Conservation (phyloP, 139 green algal genomes). For the Protoeuglena noctilucae region DNA sequence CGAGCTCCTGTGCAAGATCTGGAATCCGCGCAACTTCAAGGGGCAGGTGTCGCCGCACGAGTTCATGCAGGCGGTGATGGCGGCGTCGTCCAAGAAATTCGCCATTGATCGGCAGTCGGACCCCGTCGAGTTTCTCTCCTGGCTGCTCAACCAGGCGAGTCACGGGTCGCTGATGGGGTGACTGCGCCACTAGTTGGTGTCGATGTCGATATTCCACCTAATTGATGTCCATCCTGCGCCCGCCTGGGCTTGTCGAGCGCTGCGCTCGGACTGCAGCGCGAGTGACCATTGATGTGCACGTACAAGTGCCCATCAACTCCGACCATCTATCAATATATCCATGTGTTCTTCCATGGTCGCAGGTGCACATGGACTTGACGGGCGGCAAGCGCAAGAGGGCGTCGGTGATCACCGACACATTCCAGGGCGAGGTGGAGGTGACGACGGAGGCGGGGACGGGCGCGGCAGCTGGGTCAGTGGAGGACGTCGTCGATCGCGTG, state of each 20-base stretch:
- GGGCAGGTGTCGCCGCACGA: conserved; percentile 78
- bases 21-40: conserved; percentile 92
- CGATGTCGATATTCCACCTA: too few species aligned
- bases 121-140: conserved; percentile 77
- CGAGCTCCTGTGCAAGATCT: conserved; percentile 87
- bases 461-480: conserved; percentile 23
- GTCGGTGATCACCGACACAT: conserved; percentile 75
- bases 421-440: conserved; percentile 83
- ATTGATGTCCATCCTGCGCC: too few species aligned
- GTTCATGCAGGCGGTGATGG: conserved; percentile 87
- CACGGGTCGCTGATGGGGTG: too few species aligned
- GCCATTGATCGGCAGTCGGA: conserved; percentile 53
- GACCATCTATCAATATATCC: too few species aligned
- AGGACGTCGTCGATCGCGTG: conserved; percentile 39
- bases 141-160: conserved; percentile 90
- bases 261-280: too few species aligned
- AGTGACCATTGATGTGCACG: too few species aligned
- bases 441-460: conserved; percentile 60
- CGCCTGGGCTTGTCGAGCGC: too few species aligned
- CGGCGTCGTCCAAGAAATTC: conserved; percentile 65
- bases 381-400: conserved; percentile 54
- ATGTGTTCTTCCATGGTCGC: too few species aligned
- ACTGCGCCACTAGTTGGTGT: too few species aligned
- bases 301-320: too few species aligned
- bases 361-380: conserved; percentile 74